Conservation (phyloP, 306 rosid species). For the Cucumis hystrix region DNA sequence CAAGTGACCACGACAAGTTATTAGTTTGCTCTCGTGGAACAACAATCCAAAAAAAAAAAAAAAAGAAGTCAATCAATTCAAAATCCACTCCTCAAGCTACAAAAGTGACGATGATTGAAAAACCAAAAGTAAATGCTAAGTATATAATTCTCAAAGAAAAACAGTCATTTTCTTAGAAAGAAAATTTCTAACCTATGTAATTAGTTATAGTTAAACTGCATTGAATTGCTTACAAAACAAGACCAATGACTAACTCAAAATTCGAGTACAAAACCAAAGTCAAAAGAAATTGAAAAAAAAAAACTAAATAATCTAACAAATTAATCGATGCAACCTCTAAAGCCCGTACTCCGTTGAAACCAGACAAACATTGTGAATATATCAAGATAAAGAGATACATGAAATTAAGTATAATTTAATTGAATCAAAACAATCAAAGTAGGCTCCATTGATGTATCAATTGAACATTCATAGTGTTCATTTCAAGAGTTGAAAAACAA, state of each 20-base stretch:
- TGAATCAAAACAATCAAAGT: neutral
- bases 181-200: neutral
- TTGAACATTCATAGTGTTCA: neutral
- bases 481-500: neutral
- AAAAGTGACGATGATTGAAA: neutral
- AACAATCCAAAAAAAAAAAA: neutral
- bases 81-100: neutral
- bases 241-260: neutral
- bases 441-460: neutral
- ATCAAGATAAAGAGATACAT: neutral
- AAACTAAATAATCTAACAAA: neutral
- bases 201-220: neutral
- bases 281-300: neutral
- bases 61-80: neutral
- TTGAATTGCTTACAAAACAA: neutral
- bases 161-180: neutral
- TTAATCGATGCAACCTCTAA: neutral
- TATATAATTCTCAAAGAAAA: neutral
- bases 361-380: neutral
- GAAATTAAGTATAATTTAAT: neutral
- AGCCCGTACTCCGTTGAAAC: neutral
- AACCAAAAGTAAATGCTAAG: neutral
- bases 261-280: neutral
- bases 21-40: slow-evolving; percentile 46
- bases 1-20: slow-evolving; percentile 82